phyloP scores from a whole-genome alignment of 345 rosid species.

The Lumnitzera littorea region DNA sequence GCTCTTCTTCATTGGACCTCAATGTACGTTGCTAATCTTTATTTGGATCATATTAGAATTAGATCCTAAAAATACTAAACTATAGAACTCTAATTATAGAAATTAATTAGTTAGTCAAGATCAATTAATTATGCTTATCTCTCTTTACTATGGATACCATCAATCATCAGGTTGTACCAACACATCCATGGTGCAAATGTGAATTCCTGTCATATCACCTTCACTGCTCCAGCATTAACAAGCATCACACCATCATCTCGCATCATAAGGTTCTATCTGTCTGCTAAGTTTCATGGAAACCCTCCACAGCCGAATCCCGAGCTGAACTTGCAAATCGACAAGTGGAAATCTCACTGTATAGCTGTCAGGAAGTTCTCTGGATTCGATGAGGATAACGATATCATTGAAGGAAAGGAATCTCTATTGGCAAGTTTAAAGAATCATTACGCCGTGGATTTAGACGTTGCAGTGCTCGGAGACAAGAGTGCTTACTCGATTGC shows the following conservation, averaged over 20 bases:
- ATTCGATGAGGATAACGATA: conserved; percentile 30
- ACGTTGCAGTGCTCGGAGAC: neutral
- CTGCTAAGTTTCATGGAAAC: conserved; percentile 3
- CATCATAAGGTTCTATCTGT: conserved; percentile 14
- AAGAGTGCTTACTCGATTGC: conserved; percentile 24
- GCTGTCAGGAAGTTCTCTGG: conserved; percentile 38
- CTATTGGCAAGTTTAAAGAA: conserved; percentile 19
- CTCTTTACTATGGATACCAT: too few relatives aligned
- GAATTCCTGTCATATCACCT: conserved; percentile 12
- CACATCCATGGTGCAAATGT: conserved; percentile 39
- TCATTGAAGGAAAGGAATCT: conserved; percentile 22
- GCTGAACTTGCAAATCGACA: conserved; percentile 24
- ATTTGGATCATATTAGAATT: too few relatives aligned
- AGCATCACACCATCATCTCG: conserved; percentile 10
- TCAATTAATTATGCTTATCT: too few relatives aligned
- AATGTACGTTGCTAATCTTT: too few relatives aligned
- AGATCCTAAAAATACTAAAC: too few relatives aligned
- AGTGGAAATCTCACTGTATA: conserved; percentile 28
- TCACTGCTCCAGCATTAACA: conserved; percentile 43
- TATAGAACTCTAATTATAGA: too few relatives aligned
- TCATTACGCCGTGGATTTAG: neutral
- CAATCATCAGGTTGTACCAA: conserved; percentile 30
- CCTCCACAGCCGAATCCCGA: conserved; percentile 33
- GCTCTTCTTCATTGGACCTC: too few relatives aligned
- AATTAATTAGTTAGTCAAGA: too few relatives aligned